Evolutionary conservation across 345 rosid genomes (phyloP).

Genomic region (Acer saccharum): DNA sequence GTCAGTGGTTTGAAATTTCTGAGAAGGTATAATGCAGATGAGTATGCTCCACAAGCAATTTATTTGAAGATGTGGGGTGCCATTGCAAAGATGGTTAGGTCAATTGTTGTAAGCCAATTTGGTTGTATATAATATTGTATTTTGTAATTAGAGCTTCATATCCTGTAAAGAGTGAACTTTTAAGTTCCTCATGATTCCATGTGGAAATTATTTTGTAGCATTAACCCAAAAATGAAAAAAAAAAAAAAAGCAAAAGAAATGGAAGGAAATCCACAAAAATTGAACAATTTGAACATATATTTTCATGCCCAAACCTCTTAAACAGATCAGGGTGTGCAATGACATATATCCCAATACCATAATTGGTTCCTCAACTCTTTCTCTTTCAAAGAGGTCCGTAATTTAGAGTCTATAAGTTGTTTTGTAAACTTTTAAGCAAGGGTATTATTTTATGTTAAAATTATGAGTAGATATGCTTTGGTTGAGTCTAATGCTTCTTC

Average conservation of each 20-base stretch:
- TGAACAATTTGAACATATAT: neutral
- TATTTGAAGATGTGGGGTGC: slow-evolving; percentile 6
- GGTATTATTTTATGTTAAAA: no score
- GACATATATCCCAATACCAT: no score
- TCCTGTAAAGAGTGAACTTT: slow-evolving; percentile 27
- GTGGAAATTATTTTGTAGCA: slow-evolving; percentile 21
- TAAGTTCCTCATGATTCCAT: slow-evolving; percentile 24
- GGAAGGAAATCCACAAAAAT: neutral
- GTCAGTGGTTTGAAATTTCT: neutral
- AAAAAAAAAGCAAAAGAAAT: neutral
- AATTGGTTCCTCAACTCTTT: no score
- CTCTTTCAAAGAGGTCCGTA: no score
- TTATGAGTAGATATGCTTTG: no score
- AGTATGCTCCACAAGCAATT: slow-evolving; percentile 7
- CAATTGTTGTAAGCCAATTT: slow-evolving; percentile 29
- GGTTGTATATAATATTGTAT: slow-evolving; percentile 29
- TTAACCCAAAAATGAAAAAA: neutral
- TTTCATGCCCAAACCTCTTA: neutral
- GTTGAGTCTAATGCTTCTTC: no score
- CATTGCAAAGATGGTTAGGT: slow-evolving; percentile 15
- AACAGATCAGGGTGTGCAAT: no score
- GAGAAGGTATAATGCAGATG: neutral
- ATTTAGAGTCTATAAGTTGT: no score
- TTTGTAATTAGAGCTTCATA: slow-evolving; percentile 5
- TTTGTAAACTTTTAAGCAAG: no score